Evolutionary conservation across 1,284 basidiomycete species (phyloP), one percentile per base, ranked within the genome.

Genomic region (Ceraceosorus bombacis): DNA sequence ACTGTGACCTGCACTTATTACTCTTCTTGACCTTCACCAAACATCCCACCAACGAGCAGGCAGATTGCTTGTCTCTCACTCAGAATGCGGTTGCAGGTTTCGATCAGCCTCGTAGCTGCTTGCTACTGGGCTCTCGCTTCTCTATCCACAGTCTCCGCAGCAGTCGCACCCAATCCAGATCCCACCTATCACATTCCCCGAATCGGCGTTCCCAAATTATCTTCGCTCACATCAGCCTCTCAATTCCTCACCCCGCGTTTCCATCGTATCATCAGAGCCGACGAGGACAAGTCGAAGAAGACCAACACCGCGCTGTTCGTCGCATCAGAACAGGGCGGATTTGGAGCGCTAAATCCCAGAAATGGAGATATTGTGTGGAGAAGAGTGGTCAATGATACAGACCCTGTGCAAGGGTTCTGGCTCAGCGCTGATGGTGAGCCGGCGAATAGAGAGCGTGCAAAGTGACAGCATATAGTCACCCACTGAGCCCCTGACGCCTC

Each of bases 311-410:
- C 87, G 41, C 74, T 91, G 38, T 74, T 93, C 53, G 82, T 85
- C 4, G 85, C 86, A 1, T 50, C 37, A 12, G 39, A 56, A 92
- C 90, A 0, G 80, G 81, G 91, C 78, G 85, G 90, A 0, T 78
- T 95, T 12, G 89, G 87, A 4, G 88, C 85, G 0, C 66, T 95
- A 60, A 83, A 88, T 71, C 83, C 85, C 1, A 80, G 82, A 12
- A 83, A 86, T 70, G 90, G 91, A 0, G 82, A 81, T 57, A 79
- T 93, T 71, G 90, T 82, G 27, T 96, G 92, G 92, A 83, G 92
- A 75, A 84, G 88, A 75, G 75, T 86, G 55, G 85, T 87, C 65
- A 85, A 87, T 41, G 74, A 81, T 5, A 79, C 82, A 38, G 89
- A 94, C 66, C 80, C 81, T 15, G 83, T 92, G 57, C 77, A 85